Conservation (phyloP, 768 basidiomycete species). For the Lactarius indigo region DNA sequence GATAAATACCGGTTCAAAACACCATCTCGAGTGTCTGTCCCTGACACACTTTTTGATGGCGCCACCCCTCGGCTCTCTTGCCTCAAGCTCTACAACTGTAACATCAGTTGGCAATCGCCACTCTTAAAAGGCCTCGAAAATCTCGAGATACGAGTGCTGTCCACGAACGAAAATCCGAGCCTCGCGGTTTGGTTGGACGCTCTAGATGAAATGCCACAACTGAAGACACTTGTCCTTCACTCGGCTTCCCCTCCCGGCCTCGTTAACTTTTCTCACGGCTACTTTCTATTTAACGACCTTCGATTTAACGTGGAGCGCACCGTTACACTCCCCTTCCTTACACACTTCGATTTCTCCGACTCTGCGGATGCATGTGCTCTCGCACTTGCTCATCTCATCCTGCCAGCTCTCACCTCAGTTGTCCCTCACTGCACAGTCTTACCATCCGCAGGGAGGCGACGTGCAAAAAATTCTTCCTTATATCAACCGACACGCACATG, state of each 20-base stretch:
- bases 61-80: neutral
- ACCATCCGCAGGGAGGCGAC: neutral
- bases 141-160: neutral
- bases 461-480: neutral
- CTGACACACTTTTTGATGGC: neutral
- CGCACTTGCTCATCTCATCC: constrained; percentile 2
- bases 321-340: neutral
- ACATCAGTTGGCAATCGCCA: neutral
- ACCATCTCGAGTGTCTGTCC: no score
- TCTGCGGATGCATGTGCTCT: constrained; percentile 1
- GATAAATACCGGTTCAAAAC: neutral
- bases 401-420: constrained; percentile 3
- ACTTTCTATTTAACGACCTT: neutral
- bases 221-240: constrained; percentile 7
- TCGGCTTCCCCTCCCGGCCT: neutral
- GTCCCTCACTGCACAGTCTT: neutral
- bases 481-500: constrained; percentile 2
- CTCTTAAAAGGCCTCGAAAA: constrained; percentile 10
- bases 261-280: no score
- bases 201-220: constrained; percentile 10
- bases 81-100: no score
- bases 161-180: neutral
- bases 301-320: neutral
- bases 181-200: constrained; percentile 15
- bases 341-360: neutral